Percentiles rank a stretch among this genome's conserved stretches.
Conservation (phyloP, 2,329 filamentous ascomycete genomes). For the Penicillium sp. region DNA sequence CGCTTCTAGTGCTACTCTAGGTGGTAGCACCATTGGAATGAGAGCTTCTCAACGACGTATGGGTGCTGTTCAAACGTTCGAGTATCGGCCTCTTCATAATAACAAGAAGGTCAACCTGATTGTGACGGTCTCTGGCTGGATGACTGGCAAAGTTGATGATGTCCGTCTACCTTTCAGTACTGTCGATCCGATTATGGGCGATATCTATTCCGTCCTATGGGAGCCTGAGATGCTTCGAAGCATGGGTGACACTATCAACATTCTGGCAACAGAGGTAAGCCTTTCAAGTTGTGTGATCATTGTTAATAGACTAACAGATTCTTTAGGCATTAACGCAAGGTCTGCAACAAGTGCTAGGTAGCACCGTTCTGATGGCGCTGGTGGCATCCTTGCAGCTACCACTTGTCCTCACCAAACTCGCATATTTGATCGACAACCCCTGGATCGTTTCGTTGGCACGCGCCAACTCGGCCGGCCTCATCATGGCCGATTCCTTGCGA, state of each 20-base stretch:
- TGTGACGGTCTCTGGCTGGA: slow-evolving; percentile 93
- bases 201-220: slow-evolving; percentile 95
- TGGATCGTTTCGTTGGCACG: slow-evolving; percentile 96
- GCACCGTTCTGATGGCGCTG: slow-evolving; percentile 79
- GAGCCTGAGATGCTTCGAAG: slow-evolving; percentile 97
- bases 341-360: slow-evolving; percentile 89
- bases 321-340: slow-evolving; percentile 85
- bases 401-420: slow-evolving; percentile 85
- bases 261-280: slow-evolving; percentile 88
- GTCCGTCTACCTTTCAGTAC: slow-evolving; percentile 94
- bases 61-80: slow-evolving; percentile 91
- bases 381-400: slow-evolving; percentile 95
- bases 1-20: slow-evolving; percentile 81
- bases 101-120: slow-evolving; percentile 97
- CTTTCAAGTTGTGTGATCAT: background rate
- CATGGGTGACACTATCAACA: slow-evolving; percentile 98
- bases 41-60: slow-evolving; percentile 83
- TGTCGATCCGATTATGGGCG: slow-evolving; percentile 95
- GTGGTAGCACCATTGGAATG: slow-evolving; percentile 81
- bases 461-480: slow-evolving; percentile 82
- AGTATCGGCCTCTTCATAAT: slow-evolving; percentile 94
- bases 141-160: slow-evolving; percentile 97
- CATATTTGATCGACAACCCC: slow-evolving; percentile 96
- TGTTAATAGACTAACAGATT: slow-evolving; percentile 25
- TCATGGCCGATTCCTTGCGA: slow-evolving; percentile 89